Evolutionary conservation across 257 asterid genomes (phyloP).

Genomic region (Scutellaria minor): DNA sequence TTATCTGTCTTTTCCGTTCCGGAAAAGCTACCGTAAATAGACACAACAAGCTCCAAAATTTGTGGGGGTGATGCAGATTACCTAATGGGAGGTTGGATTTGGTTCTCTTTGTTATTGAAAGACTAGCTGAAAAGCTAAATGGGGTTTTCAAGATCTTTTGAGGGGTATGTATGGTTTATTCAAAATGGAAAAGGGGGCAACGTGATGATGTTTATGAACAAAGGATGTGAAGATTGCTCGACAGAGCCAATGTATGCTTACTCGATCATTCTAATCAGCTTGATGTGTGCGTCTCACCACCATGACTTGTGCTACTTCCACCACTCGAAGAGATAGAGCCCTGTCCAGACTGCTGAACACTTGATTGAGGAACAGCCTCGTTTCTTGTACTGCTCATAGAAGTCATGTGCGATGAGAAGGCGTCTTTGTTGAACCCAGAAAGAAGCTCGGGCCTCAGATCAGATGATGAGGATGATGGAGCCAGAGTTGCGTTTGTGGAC

Average conservation of each 20-base stretch:
- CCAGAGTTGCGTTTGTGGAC: constrained; percentile 67
- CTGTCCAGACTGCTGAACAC: constrained; percentile 52
- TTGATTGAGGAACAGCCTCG: constrained; percentile 49
- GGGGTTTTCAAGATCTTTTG: constrained; percentile 36
- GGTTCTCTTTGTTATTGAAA: constrained; percentile 41
- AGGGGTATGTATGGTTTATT: constrained; percentile 51
- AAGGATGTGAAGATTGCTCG: constrained; percentile 38
- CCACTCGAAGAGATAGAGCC: constrained; percentile 48
- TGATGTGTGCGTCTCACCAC: constrained; percentile 58
- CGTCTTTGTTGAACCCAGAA: constrained; percentile 45
- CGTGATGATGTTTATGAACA: constrained; percentile 53
- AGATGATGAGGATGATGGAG: constrained; percentile 69
- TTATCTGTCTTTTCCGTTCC: constrained; percentile 46
- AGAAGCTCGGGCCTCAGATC: constrained; percentile 53
- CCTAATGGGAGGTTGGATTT: constrained; percentile 33
- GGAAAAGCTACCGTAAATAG: constrained; percentile 53
- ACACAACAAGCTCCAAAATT: constrained; percentile 57
- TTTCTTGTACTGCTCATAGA: constrained; percentile 48
- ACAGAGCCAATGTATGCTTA: constrained; percentile 34
- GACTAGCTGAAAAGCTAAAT: constrained; percentile 40
- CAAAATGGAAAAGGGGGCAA: constrained; percentile 51
- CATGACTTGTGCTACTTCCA: constrained; percentile 42
- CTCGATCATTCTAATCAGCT: constrained; percentile 46
- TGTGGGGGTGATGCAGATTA: constrained; percentile 38
- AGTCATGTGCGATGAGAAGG: constrained; percentile 46